Conservation (phyloP, 306 rosid species). For the Hippophae rhamnoides region DNA sequence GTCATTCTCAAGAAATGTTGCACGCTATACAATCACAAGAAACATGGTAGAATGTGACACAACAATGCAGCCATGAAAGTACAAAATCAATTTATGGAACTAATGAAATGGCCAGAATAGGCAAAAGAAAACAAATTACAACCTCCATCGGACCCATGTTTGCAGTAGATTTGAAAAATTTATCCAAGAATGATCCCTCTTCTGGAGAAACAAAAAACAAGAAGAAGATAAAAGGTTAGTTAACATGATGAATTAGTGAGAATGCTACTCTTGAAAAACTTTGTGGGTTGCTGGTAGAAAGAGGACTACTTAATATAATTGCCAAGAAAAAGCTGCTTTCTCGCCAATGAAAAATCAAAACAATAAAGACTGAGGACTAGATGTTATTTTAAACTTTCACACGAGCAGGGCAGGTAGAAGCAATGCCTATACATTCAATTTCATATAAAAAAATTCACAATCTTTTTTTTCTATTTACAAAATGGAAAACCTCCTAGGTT, state of each 20-base stretch:
- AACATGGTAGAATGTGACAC: slow-evolving; percentile 9
- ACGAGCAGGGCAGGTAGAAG: no score
- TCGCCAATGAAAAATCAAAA: no score
- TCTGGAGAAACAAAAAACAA: slow-evolving; percentile 30
- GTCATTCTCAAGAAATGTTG: slow-evolving; percentile 72
- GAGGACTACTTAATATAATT: background rate
- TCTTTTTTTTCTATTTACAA: no score
- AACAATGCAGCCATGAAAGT: background rate
- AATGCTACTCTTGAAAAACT: background rate
- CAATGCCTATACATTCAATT: no score
- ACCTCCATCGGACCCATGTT: slow-evolving; percentile 77
- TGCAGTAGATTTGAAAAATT: slow-evolving; percentile 68
- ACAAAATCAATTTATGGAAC: background rate
- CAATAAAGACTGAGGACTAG: no score
- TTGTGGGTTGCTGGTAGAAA: background rate
- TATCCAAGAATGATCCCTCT: slow-evolving; percentile 78
- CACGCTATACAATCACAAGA: slow-evolving; percentile 44
- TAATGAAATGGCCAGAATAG: background rate
- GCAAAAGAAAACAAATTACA: slow-evolving; percentile 8
- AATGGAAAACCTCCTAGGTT: no score
- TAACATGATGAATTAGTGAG: background rate
- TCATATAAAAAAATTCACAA: no score
- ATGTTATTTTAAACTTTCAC: no score
- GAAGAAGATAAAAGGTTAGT: slow-evolving; percentile 2
- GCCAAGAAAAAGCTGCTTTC: no score